A percentile compares a stretch with the other conserved stretches of the same genome.
Conservation (phyloP, 2,329 filamentous ascomycete species). For the Dothideomycetidae sp. region DNA sequence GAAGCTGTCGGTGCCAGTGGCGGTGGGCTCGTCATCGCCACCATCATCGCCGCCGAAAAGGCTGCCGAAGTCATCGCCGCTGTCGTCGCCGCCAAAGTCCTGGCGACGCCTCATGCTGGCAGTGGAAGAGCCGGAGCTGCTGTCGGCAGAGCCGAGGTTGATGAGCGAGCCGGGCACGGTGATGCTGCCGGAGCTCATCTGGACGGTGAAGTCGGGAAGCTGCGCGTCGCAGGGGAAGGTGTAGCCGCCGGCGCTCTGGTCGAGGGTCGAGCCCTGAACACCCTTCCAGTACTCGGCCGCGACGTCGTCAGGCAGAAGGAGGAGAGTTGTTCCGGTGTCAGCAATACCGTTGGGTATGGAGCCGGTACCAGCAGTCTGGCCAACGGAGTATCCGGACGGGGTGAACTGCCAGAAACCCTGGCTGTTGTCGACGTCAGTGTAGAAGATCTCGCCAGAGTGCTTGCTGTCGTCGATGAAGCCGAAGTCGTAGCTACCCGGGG, state of each 20-base stretch:
- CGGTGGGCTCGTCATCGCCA: too few species aligned
- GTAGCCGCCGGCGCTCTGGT: constrained; percentile 39
- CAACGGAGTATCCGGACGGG: constrained; percentile 42
- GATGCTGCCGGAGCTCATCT: constrained; percentile 36
- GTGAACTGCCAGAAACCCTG: constrained; percentile 52
- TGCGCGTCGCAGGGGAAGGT: constrained; percentile 37
- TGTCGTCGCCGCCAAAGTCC: too few species aligned
- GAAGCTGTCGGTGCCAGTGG: too few species aligned
- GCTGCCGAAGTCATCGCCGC: too few species aligned
- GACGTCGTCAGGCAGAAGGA: constrained; percentile 37
- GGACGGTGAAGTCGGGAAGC: constrained; percentile 39
- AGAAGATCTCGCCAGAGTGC: constrained; percentile 44
- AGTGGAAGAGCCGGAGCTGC: constrained; percentile 54
- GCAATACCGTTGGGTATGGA: constrained; percentile 42
- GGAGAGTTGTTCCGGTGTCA: constrained; percentile 56
- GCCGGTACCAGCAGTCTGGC: constrained; percentile 26
- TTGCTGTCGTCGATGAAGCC: constrained; percentile 53
- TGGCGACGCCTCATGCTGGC: constrained; percentile 50
- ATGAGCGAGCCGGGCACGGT: constrained; percentile 41
- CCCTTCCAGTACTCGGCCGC: constrained; percentile 25
- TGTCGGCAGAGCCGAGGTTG: constrained; percentile 37
- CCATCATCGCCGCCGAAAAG: too few species aligned
- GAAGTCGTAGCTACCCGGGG: constrained; percentile 55
- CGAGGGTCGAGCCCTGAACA: constrained; percentile 33
- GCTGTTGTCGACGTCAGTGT: constrained; percentile 39